phyloP scores from a whole-genome alignment of 176 grass and related monocot genomes.

The Eleusine coracana region DNA sequence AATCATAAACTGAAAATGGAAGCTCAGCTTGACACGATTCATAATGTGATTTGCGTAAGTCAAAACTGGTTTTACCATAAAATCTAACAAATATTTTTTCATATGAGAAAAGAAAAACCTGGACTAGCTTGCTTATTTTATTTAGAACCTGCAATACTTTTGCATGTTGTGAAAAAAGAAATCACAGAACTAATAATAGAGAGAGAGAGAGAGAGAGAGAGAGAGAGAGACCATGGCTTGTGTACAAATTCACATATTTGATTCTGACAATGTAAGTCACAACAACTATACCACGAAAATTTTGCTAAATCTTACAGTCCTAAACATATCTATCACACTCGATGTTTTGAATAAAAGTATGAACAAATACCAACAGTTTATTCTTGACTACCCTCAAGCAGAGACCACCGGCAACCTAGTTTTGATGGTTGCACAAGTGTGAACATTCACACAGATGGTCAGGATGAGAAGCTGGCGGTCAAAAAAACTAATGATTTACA shows the following conservation, averaged over 20 bases:
- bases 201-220: too few relatives aligned
- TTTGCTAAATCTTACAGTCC: conserved; percentile 43
- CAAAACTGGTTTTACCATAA: neutral
- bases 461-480: conserved; percentile 41
- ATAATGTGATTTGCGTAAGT: neutral
- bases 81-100: too few relatives aligned
- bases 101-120: too few relatives aligned
- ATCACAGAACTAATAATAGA: too few relatives aligned
- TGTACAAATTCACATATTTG: conserved; percentile 50
- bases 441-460: conserved; percentile 14
- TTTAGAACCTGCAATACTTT: neutral
- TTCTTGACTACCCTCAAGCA: conserved; percentile 46
- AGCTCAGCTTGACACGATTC: neutral
- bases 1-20: neutral
- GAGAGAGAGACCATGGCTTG: neutral
- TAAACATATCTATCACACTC: conserved; percentile 45
- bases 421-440: conserved; percentile 35
- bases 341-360: conserved; percentile 25
- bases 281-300: conserved; percentile 44
- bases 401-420: conserved; percentile 44
- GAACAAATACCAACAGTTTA: conserved; percentile 46
- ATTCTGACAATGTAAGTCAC: conserved; percentile 32
- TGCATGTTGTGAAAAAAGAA: neutral
- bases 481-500: conserved; percentile 59
- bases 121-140: neutral